A percentile compares a stretch with the other conserved stretches of the same genome.
phyloP scores from a whole-genome alignment of 805 yeast genomes.

The Kregervanrija delftensis region DNA sequence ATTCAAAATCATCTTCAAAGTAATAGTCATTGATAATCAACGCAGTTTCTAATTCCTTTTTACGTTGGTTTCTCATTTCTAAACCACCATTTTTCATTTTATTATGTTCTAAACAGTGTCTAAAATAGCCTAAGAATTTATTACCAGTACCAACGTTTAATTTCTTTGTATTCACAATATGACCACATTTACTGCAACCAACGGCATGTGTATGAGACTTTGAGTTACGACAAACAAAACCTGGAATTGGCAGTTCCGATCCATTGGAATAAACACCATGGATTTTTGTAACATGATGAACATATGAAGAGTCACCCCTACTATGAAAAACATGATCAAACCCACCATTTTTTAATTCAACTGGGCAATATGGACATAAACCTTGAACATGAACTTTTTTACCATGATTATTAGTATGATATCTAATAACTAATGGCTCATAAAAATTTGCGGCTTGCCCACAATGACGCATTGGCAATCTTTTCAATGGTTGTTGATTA shows the following conservation, averaged over 20 bases:
- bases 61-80: not conserved
- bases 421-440: conserved; percentile 17
- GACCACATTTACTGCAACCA: conserved; percentile 19
- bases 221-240: conserved; percentile 12
- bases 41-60: not conserved
- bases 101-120: conserved; percentile 24
- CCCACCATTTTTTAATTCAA: not conserved
- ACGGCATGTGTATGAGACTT: conserved; percentile 13
- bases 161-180: conserved; percentile 15
- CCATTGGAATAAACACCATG: conserved; percentile 29
- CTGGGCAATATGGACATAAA: conserved; percentile 26
- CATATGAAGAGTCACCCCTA: conserved; percentile 20
- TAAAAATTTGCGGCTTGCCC: conserved; percentile 7
- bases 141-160: conserved; percentile 8
- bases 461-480: conserved; percentile 6
- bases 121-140: conserved; percentile 21
- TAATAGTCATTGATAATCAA: too few species aligned
- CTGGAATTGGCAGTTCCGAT: conserved; percentile 22
- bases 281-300: conserved; percentile 27
- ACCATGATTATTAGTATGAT: conserved; percentile 7
- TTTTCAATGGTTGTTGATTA: not conserved
- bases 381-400: conserved; percentile 20
- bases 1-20: too few species aligned
- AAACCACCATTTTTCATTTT: conserved; percentile 14
- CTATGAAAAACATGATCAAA: conserved; percentile 17